phyloP scores from a whole-genome alignment of 768 basidiomycete genomes.

The Mycena chlorophos region DNA sequence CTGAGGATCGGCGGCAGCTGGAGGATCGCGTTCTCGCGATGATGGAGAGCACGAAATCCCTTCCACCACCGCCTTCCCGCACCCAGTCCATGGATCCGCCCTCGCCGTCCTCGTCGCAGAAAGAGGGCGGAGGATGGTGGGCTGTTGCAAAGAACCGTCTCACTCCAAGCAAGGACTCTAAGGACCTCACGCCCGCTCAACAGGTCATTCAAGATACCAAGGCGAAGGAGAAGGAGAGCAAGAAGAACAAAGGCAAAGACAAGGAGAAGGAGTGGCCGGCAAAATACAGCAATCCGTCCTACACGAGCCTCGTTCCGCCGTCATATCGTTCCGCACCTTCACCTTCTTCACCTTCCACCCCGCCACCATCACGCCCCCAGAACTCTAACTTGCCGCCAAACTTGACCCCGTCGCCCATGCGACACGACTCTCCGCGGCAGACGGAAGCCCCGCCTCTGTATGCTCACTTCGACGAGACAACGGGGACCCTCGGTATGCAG shows the following conservation, averaged over 20 bases:
- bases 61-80: conserved; percentile 62
- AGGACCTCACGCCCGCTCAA: conserved; percentile 84
- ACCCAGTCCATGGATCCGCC: conserved; percentile 60
- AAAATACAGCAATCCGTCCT: conserved; percentile 60
- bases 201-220: conserved; percentile 78
- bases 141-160: conserved; percentile 69
- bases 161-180: conserved; percentile 79
- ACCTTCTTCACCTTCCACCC: conserved; percentile 56
- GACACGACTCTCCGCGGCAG: conserved; percentile 39
- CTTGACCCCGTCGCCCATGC: conserved; percentile 66
- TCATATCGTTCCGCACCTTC: conserved; percentile 49
- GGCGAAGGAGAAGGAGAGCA: conserved; percentile 55
- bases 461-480: conserved; percentile 63
- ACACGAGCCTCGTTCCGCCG: conserved; percentile 50
- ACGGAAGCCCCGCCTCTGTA: conserved; percentile 68
- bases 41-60: conserved; percentile 52
- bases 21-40: conserved; percentile 80
- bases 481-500: too few species aligned
- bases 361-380: conserved; percentile 43
- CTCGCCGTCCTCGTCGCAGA: conserved; percentile 64
- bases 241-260: conserved; percentile 46
- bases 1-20: conserved; percentile 62
- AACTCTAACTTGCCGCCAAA: conserved; percentile 51
- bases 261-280: conserved; percentile 66
- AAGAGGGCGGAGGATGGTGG: conserved; percentile 74